Evolutionary conservation across 257 asterid species (phyloP), one percentile per base, ranked within the genome.

Genomic region (Ligustrum vulgare): DNA sequence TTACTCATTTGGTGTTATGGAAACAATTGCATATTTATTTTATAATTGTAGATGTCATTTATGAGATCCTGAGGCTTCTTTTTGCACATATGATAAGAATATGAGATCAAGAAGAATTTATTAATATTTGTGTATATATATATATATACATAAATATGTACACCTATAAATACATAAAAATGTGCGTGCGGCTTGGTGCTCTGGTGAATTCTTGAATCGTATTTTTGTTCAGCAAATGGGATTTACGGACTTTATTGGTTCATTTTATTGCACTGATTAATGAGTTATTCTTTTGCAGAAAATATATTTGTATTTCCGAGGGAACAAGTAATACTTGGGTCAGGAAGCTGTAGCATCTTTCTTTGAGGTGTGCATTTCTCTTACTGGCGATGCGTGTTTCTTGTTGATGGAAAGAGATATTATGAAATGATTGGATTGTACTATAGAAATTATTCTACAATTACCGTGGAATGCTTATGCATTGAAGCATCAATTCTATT

Each of bases 221-320:
- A 15, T 47, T 47, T 16, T 13, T 47, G 6, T 47, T 39, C 45
- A 18, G 63, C 62, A 51, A n/a, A 51, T 51, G 62, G 25, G 23
- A 51, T n/a, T 45, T 51, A 51, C 11, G 5, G 62, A 20, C 64
- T 56, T 56, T 20, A n/a, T 51, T 13, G 0, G 31, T 56, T 22
- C 10, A 6, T 56, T 12, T 56, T 56, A 56, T 20, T 56, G 28
- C 15, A 7, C 4, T 20, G 32, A 20, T 54, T 37, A 37, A 39
- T 60, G 37, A 60, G 36, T 33, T 33, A 12, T 49, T 22, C 65
- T 72, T 49, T 45, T 81, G 92, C 98, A 94, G 99, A 91, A 89
- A 92, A 86, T 94, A 43, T 94, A 94, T 69, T 65, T 86, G 76
- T 89, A 82, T 81, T 94, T 94, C 91, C 86, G 99, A 72, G 99